phyloP scores from a whole-genome alignment of 306 rosid genomes.

The Acacia crassicarpa region DNA sequence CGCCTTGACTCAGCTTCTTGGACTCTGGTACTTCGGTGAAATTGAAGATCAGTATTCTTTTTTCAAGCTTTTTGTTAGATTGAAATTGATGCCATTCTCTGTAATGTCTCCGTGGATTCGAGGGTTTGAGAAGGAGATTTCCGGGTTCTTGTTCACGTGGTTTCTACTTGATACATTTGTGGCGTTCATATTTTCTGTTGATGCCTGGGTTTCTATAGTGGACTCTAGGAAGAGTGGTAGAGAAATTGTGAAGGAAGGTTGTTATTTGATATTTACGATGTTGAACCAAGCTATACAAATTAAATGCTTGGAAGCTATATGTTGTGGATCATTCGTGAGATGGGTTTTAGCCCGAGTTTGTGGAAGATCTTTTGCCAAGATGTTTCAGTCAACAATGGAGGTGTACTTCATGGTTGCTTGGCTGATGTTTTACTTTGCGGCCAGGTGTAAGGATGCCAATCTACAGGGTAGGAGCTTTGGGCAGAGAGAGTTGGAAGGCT shows the following conservation, averaged over 20 bases:
- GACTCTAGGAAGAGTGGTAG: conserved; percentile 83
- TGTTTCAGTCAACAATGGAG: conserved; percentile 85
- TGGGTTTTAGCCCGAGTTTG: conserved; percentile 53
- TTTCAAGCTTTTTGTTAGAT: conserved; percentile 89
- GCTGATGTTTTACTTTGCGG: conserved; percentile 80
- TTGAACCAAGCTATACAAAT: conserved; percentile 75
- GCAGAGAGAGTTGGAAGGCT: conserved; percentile 69
- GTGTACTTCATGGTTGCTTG: conserved; percentile 94
- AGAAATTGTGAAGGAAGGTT: conserved; percentile 92
- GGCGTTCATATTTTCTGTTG: conserved; percentile 80
- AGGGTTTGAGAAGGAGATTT: conserved; percentile 83
- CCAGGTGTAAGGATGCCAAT: conserved; percentile 73
- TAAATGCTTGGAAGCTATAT: conserved; percentile 76
- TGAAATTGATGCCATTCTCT: conserved; percentile 96
- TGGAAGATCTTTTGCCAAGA: conserved; percentile 69
- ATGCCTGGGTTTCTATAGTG: conserved; percentile 93
- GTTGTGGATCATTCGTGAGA: conserved; percentile 72
- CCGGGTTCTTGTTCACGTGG: conserved; percentile 85
- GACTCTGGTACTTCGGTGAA: conserved; percentile 94
- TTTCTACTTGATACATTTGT: conserved; percentile 69
- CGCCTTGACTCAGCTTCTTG: conserved; percentile 91
- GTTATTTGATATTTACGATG: conserved; percentile 74
- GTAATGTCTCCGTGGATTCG: conserved; percentile 93
- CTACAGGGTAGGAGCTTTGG: conserved; percentile 70
- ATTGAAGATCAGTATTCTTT: conserved; percentile 96